These are phyloP conservation scores for Onygenales sp. DNA, from an alignment of 2,329 filamentous ascomycete genomes.

Conservation along the genomic window DNA sequence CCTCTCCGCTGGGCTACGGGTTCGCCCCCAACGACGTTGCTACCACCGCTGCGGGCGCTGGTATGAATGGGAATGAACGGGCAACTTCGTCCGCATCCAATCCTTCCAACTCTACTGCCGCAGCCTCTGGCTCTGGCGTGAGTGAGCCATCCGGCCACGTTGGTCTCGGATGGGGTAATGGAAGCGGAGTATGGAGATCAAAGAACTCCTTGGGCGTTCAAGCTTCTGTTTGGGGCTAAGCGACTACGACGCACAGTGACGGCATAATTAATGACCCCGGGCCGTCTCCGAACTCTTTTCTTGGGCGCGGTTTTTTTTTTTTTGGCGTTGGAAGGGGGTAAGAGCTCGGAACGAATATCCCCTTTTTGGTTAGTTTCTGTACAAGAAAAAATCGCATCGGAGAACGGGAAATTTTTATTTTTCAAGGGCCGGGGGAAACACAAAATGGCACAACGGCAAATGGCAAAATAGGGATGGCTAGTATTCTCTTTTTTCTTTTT, in stretches of 20 bases:
- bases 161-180: conserved; percentile 64
- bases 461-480: too few relatives aligned
- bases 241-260: neutral
- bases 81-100: conserved; percentile 52
- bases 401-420: too few relatives aligned
- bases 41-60: conserved; percentile 18
- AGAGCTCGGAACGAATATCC: conserved; percentile 1
- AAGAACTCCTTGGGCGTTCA: conserved; percentile 75
- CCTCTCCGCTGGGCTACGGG: conserved; percentile 75
- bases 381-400: too few relatives aligned
- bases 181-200: conserved; percentile 75
- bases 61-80: conserved; percentile 42
- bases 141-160: conserved; percentile 36
- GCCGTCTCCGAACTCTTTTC: neutral
- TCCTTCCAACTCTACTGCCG: conserved; percentile 38
- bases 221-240: conserved; percentile 86
- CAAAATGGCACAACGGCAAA: too few relatives aligned
- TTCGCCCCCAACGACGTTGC: conserved; percentile 48
- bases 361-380: neutral
- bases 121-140: conserved; percentile 12
- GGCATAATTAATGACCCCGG: neutral
- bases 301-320: neutral
- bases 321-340: conserved; percentile 2
- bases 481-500: neutral
- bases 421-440: too few relatives aligned